phyloP scores from a whole-genome alignment of 2,329 filamentous ascomycete species.

The Zymoseptoria brevis region DNA sequence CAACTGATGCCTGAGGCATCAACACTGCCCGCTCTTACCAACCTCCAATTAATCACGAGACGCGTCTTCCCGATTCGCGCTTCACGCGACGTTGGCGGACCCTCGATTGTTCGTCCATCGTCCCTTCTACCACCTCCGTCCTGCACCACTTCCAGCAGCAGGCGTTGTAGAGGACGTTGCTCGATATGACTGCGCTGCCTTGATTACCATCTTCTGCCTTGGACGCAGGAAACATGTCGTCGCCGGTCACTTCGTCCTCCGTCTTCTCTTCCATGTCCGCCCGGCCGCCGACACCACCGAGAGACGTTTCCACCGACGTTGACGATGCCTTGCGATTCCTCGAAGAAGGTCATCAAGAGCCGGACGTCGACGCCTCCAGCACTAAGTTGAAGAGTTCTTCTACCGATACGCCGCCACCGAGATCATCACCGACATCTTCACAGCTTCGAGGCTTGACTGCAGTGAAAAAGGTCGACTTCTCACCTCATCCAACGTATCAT shows the following conservation, averaged over 20 bases:
- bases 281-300: conserved; percentile 51
- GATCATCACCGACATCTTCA: conserved; percentile 24
- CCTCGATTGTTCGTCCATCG: neutral
- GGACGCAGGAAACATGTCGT: conserved; percentile 12
- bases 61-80: neutral
- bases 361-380: conserved; percentile 1
- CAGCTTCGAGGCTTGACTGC: conserved; percentile 30
- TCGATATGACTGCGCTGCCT: neutral
- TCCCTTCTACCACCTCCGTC: neutral
- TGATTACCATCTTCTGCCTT: neutral
- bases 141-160: neutral
- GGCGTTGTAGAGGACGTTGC: neutral
- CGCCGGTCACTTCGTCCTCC: conserved; percentile 14
- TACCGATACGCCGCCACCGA: conserved; percentile 12
- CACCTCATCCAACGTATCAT: conserved; percentile 48
- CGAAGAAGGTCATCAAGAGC: conserved; percentile 28
- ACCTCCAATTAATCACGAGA: neutral
- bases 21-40: neutral
- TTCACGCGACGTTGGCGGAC: neutral
- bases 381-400: neutral
- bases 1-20: neutral
- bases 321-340: conserved; percentile 32
- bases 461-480: conserved; percentile 55
- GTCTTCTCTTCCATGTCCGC: conserved; percentile 41
- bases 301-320: conserved; percentile 37